Base-by-base conservation (phyloP, 108 stramenopile genomes). In the Discostella stelligeroides region DNA sequence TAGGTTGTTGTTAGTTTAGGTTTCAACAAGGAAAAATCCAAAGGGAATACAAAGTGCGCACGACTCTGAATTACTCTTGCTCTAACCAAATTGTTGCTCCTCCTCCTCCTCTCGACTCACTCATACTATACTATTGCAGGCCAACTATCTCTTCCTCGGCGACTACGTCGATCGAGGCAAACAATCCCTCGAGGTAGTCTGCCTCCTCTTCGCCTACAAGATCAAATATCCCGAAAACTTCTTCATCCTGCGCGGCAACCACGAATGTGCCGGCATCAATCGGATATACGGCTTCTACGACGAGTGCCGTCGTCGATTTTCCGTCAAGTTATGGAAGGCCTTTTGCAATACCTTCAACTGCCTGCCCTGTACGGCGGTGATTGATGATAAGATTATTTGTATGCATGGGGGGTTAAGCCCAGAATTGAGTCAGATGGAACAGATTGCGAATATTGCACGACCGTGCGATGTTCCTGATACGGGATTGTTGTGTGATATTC, bases 321-420 rank as follows among this genome's bases (percentile, higher is more conserved):
- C 95, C 55, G 94, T 98, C 66, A 98, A 98, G 86, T 94, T 99
- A 40, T 99, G 99, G 98, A 98, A 97, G 83, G 95, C 96, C 45
- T 98, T 99, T 88, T 98, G 98, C 68, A 98, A 99, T 84, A 97
- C 97, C 66, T 99, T 99, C 88, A 99, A 99, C 76, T 99, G 99
- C 73, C 90, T 99, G 18, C 99, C 99, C 0, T 97, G 98, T 63
- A 91, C 92, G 17, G 99, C 99, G 23, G 94, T 98, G 46, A 96
- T 99, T 69, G 99, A 98, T 75, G 99, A 98, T 68, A 99, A 99
- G 90, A 99, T 99, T 66, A 93, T 99, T 60, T 98, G 98, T 80
- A 98, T 98, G 96, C 99, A 99, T 65, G 99, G 99, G 17, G 99
- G 98, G 29, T 83, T 99, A 18, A 94, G 92, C 53, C 99, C 99